Conservation (phyloP, 495 filamentous ascomycete genomes). For the Penicillium alfredii region DNA sequence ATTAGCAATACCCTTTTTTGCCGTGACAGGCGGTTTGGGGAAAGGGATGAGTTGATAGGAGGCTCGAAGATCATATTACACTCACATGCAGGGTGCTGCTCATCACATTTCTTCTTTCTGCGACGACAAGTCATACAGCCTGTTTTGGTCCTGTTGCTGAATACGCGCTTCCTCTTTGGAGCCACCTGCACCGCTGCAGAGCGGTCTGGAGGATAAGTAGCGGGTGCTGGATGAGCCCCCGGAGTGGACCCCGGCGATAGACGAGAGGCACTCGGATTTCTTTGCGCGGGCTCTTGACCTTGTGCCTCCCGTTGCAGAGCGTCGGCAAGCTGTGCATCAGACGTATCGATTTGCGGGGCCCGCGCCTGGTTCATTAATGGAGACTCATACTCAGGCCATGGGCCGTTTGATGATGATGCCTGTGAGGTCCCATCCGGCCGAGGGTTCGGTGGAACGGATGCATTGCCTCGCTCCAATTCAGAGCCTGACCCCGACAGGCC, state of each 20-base stretch:
- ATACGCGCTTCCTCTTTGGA: slow-evolving; percentile 78
- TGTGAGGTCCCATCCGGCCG: slow-evolving; percentile 30
- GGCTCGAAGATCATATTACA: no score
- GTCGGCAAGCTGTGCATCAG: slow-evolving; percentile 45
- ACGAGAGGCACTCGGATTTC: slow-evolving; percentile 26
- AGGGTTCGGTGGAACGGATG: slow-evolving; percentile 18
- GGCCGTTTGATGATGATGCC: slow-evolving; percentile 23
- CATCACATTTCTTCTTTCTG: slow-evolving; percentile 98
- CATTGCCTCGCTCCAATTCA: slow-evolving; percentile 24
- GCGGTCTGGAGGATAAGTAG: slow-evolving; percentile 36
- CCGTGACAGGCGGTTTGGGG: no score
- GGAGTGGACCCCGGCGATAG: slow-evolving; percentile 26
- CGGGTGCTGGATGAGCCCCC: slow-evolving; percentile 30
- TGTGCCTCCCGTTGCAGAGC: slow-evolving; percentile 47
- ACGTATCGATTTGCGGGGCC: slow-evolving; percentile 44
- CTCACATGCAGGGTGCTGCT: slow-evolving; percentile 87
- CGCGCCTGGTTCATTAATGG: slow-evolving; percentile 38
- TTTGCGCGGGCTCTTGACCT: slow-evolving; percentile 30
- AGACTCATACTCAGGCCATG: slow-evolving; percentile 40
- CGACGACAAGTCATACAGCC: slow-evolving; percentile 92
- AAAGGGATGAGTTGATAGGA: no score
- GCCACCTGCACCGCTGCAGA: slow-evolving; percentile 54
- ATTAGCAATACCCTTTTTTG: slow-evolving; percentile 1
- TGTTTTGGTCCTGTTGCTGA: slow-evolving; percentile 95
- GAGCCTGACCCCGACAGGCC: slow-evolving; percentile 15